phyloP scores from a whole-genome alignment of 495 filamentous ascomycete species.

The Pseudoneurospora amorphoporcata region DNA sequence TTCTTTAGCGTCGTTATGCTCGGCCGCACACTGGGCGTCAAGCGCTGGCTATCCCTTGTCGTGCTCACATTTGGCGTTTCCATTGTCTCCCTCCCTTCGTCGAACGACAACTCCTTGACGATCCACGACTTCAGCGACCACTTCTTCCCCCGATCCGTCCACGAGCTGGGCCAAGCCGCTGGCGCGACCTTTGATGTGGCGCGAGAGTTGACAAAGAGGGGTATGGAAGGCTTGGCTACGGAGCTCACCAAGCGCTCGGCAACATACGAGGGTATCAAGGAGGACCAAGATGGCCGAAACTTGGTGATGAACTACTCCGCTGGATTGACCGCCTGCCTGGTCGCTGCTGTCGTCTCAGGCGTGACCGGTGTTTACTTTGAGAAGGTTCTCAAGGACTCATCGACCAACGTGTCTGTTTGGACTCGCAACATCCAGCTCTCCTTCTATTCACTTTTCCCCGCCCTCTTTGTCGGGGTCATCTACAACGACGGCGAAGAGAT shows the following conservation, averaged over 20 bases:
- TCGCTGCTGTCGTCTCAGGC: conserved; percentile 68
- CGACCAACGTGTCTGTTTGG: conserved; percentile 65
- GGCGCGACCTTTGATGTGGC: conserved; percentile 36
- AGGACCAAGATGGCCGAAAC: conserved; percentile 59
- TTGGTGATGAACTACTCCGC: conserved; percentile 57
- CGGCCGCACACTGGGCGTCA: conserved; percentile 51
- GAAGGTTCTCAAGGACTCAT: conserved; percentile 81
- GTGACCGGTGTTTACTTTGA: conserved; percentile 88
- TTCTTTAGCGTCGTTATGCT: conserved; percentile 77
- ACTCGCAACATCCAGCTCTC: conserved; percentile 88
- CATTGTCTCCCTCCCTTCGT: conserved; percentile 71
- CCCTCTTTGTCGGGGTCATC: conserved; percentile 74
- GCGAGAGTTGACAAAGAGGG: conserved; percentile 37
- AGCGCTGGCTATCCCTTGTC: conserved; percentile 70
- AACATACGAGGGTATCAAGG: conserved; percentile 85
- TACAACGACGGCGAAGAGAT: conserved; percentile 81
- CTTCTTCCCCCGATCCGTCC: conserved; percentile 65
- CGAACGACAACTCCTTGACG: conserved; percentile 33
- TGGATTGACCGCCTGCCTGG: conserved; percentile 67
- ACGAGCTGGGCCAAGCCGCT: conserved; percentile 43
- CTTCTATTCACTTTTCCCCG: conserved; percentile 82
- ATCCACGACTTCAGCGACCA: conserved; percentile 47
- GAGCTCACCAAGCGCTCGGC: conserved; percentile 70
- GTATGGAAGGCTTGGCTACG: conserved; percentile 29
- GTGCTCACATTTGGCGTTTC: conserved; percentile 76